phyloP scores from a whole-genome alignment of 768 basidiomycete genomes.

The Phanerodontia chrysosporium region DNA sequence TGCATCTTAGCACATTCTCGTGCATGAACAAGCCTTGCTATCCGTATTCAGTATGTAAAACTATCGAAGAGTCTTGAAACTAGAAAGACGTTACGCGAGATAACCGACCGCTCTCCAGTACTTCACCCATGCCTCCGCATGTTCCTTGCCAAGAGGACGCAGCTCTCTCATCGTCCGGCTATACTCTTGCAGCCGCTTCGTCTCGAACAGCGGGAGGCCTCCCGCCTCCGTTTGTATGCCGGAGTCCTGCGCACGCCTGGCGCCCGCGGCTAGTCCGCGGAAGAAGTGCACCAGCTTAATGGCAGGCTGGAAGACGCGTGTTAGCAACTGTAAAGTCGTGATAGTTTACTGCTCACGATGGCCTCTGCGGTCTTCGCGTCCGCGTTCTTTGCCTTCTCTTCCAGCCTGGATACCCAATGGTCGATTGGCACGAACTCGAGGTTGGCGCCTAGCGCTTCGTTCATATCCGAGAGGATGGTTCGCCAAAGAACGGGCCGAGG shows the following conservation, averaged over 20 bases:
- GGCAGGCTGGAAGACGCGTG: constrained; percentile 8
- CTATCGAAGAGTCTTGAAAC: too few species aligned
- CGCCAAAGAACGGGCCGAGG: constrained; percentile 31
- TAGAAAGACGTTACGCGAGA: not conserved
- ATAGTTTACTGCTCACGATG: too few species aligned
- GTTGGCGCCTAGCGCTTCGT: not conserved
- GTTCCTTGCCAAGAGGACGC: not conserved
- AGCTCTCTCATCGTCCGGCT: not conserved
- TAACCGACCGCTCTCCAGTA: constrained; percentile 1
- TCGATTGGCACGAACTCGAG: constrained; percentile 2
- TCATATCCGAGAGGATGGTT: not conserved
- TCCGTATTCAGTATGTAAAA: too few species aligned
- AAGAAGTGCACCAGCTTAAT: constrained; percentile 13
- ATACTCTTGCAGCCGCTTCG: not conserved
- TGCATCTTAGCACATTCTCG: too few species aligned
- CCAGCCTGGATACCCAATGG: too few species aligned
- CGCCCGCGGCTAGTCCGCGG: not conserved
- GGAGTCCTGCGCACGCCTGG: not conserved
- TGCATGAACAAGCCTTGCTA: too few species aligned
- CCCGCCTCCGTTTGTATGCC: not conserved
- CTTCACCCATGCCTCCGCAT: constrained; percentile 1
- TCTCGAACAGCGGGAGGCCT: not conserved
- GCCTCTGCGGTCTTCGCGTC: too few species aligned
- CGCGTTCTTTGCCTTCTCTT: too few species aligned
- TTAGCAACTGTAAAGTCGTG: not conserved